Evolutionary conservation across 345 rosid species (phyloP).

Genomic region (Corchorus capsularis): DNA sequence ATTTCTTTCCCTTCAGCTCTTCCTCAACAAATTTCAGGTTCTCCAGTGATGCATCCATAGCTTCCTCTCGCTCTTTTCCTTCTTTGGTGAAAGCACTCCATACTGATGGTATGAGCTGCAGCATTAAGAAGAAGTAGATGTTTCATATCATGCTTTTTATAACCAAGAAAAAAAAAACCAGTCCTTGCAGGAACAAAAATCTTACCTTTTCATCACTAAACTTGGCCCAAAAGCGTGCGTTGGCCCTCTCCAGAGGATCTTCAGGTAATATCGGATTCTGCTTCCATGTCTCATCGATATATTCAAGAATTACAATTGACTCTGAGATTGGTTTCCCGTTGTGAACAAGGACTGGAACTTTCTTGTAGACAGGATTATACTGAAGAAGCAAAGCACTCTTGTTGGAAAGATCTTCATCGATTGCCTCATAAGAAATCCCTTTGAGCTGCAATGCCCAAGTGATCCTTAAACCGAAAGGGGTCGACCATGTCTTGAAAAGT

Average conservation of each 20-base stretch:
- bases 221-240: constrained; percentile 38
- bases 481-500: constrained; percentile 15
- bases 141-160: neutral
- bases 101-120: constrained; percentile 3
- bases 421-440: constrained; percentile 30
- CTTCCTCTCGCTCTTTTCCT: constrained; percentile 35
- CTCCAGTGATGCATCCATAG: constrained; percentile 12
- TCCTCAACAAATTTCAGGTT: constrained; percentile 36
- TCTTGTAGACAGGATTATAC: constrained; percentile 35
- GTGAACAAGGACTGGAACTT: constrained; percentile 36
- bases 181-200: neutral
- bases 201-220: constrained; percentile 40
- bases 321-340: constrained; percentile 25
- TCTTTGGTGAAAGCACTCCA: constrained; percentile 6
- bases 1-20: constrained; percentile 41
- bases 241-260: constrained; percentile 35
- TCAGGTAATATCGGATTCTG: constrained; percentile 25
- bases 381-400: constrained; percentile 37
- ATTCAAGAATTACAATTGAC: constrained; percentile 36
- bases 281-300: constrained; percentile 36
- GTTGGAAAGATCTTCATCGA: constrained; percentile 30
- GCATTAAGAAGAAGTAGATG: neutral
- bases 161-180: neutral
- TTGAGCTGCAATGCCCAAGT: constrained; percentile 41
- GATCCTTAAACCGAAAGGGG: constrained; percentile 27